These are phyloP conservation scores for Ustilago tritici DNA, from an alignment of 1,284 basidiomycete species.

Conservation along the genomic window DNA sequence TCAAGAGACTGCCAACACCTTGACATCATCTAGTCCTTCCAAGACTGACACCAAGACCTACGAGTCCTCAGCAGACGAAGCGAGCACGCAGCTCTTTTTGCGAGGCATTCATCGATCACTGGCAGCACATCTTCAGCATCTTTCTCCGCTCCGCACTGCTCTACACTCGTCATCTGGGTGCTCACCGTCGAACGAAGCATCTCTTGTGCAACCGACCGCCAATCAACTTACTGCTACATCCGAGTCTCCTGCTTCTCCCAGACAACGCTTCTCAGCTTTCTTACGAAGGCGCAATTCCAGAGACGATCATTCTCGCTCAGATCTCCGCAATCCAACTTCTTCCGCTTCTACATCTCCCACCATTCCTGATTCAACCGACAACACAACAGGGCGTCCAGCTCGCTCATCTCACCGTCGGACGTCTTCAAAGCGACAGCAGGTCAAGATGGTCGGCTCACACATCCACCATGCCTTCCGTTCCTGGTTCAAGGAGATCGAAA, in stretches of 20 bases:
- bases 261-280: constrained; percentile 18
- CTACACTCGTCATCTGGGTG: neutral
- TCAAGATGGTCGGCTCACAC: constrained; percentile 62
- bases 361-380: neutral
- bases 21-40: neutral
- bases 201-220: neutral
- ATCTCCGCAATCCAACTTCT: neutral
- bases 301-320: constrained; percentile 7
- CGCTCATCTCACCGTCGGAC: constrained; percentile 21
- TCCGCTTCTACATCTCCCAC: neutral
- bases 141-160: constrained; percentile 14
- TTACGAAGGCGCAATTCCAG: constrained; percentile 19
- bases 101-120: constrained; percentile 31
- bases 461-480: constrained; percentile 61
- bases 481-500: constrained; percentile 66
- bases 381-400: constrained; percentile 3
- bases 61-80: neutral
- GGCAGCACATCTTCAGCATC: constrained; percentile 25
- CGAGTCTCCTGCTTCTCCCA: constrained; percentile 13
- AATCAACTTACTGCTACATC: neutral
- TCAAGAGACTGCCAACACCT: neutral
- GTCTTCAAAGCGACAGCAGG: constrained; percentile 43
- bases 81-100: constrained; percentile 9
- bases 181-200: neutral
- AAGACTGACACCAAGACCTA: constrained; percentile 5